phyloP scores from a whole-genome alignment of 225 moss, liverwort and hornwort species.

The Climacium dendroides region DNA sequence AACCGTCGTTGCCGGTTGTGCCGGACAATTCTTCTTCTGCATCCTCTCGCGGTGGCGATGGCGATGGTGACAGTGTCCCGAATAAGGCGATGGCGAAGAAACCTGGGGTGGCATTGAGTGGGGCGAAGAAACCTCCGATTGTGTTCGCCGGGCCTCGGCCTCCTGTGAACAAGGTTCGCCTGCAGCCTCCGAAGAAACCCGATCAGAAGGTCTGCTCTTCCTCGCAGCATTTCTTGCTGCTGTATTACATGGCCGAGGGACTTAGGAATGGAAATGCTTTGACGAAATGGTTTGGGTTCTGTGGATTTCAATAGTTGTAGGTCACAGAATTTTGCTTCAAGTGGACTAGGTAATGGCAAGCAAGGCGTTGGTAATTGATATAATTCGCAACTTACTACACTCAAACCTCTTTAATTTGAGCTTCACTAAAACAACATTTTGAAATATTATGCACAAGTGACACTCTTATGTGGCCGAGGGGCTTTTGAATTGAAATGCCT shows the following conservation, averaged over 20 bases:
- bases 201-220: conserved; percentile 5
- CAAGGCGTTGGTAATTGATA: neutral
- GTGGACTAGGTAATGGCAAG: neutral
- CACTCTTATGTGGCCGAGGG: neutral
- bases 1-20: conserved; percentile 40
- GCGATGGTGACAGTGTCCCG: neutral
- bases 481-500: neutral
- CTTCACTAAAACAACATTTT: neutral
- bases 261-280: neutral
- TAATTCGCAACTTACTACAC: neutral
- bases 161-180: neutral
- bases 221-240: neutral
- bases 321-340: neutral
- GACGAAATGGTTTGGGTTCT: neutral
- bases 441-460: neutral
- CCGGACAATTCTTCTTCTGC: conserved; percentile 25
- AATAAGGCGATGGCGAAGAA: neutral
- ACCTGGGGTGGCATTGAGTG: neutral
- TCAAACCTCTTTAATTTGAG: neutral
- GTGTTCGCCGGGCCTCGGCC: neutral
- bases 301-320: neutral
- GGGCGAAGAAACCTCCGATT: neutral
- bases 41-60: neutral
- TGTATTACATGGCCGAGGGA: neutral
- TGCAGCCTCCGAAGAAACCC: conserved; percentile 14